Percentiles rank a stretch among this genome's conserved stretches.
Conservation (phyloP, 495 filamentous ascomycete genomes). For the Pseudevernia furfuracea region DNA sequence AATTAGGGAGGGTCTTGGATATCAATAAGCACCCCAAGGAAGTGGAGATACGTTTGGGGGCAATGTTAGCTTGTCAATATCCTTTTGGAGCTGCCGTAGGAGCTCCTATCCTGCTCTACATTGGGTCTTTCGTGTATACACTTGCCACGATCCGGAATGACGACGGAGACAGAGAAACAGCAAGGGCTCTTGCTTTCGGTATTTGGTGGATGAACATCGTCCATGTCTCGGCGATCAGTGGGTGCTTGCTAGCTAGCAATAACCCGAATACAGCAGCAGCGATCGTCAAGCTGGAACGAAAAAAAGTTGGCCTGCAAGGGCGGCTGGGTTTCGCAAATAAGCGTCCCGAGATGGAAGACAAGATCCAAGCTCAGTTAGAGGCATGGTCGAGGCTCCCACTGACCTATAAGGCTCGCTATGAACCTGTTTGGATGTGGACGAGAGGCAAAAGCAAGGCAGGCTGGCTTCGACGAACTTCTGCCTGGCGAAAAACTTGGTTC, state of each 20-base stretch:
- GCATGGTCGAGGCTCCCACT: constrained; percentile 17
- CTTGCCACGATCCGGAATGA: constrained; percentile 32
- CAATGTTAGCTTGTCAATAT: constrained; percentile 23
- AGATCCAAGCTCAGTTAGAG: constrained; percentile 16
- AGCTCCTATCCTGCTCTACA: constrained; percentile 41
- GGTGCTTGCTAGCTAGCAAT: constrained; percentile 26
- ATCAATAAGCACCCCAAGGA: not conserved
- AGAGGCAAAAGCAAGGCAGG: constrained; percentile 26
- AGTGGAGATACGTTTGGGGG: constrained; percentile 15
- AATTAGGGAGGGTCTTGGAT: constrained; percentile 10
- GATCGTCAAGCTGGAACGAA: constrained; percentile 11
- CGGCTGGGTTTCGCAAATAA: constrained; percentile 3
- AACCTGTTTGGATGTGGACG: constrained; percentile 30
- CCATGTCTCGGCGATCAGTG: constrained; percentile 23
- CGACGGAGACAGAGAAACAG: constrained; percentile 37
- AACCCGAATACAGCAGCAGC: constrained; percentile 23
- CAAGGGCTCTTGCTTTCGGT: constrained; percentile 41
- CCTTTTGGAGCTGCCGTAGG: constrained; percentile 41
- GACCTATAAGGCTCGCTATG: constrained; percentile 25
- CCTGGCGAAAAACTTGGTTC: constrained; percentile 21
- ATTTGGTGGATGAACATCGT: constrained; percentile 34
- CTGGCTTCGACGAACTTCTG: constrained; percentile 18
- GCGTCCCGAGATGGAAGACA: constrained; percentile 14
- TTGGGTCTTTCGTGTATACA: constrained; percentile 38
- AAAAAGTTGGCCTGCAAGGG: not conserved